A percentile compares a stretch with the other conserved stretches of the same genome.
Evolutionary conservation across 2,329 filamentous ascomycete genomes (phyloP).

Genomic region (Phyllosticta citrichinensis): DNA sequence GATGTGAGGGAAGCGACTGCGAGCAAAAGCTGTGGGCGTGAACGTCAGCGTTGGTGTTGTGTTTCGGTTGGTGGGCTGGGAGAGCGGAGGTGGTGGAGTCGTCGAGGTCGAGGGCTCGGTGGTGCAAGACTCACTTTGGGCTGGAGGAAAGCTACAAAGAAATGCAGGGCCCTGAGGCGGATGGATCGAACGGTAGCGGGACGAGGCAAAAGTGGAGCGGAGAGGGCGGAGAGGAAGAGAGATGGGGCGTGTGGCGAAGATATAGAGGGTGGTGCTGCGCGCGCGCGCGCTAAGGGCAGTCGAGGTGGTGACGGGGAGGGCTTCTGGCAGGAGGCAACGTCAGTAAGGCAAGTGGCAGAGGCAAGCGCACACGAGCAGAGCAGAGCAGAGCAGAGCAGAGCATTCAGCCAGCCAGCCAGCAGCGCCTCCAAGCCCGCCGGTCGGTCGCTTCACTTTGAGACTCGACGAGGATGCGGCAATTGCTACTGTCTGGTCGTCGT

Average conservation of each 20-base stretch:
- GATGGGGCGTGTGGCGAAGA: conserved; percentile 14
- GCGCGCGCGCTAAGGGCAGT: conserved; percentile 4
- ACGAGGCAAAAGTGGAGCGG: conserved; percentile 24
- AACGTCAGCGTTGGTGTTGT: not conserved
- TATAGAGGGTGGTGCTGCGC: conserved; percentile 14
- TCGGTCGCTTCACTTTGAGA: not conserved
- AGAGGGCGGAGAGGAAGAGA: conserved; percentile 19
- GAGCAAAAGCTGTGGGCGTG: conserved; percentile 25
- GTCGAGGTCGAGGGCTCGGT: not conserved
- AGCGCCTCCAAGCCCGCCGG: conserved; percentile 4
- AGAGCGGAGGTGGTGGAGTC: not conserved
- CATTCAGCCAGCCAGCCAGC: too few relatives aligned
- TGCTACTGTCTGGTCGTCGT: not conserved
- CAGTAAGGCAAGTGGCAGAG: conserved; percentile 11
- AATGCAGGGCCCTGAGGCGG: conserved; percentile 33
- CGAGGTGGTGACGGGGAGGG: conserved; percentile 6
- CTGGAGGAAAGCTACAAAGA: conserved; percentile 34
- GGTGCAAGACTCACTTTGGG: conserved; percentile 18
- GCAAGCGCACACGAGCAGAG: conserved; percentile 10
- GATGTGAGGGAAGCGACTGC: conserved; percentile 25
- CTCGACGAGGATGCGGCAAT: not conserved
- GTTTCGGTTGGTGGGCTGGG: not conserved
- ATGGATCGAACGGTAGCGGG: conserved; percentile 21
- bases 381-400: not conserved
- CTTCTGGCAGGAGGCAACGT: conserved; percentile 11